Conservation (phyloP, 805 yeast genomes). For the Naumovozyma baii region DNA sequence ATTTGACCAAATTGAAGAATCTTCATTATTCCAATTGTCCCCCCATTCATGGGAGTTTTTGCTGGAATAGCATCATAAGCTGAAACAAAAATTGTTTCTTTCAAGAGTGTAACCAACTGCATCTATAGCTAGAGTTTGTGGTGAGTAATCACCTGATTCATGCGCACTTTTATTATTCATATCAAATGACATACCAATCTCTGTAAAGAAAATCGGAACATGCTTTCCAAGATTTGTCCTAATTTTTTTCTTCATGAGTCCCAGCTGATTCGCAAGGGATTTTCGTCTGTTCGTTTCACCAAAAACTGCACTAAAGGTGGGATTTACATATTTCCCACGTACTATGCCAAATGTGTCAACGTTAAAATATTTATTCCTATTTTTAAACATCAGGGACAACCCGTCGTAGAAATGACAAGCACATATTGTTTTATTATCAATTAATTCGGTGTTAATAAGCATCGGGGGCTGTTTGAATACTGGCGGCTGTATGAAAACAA, state of each 20-base stretch:
- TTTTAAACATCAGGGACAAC: constrained; percentile 80
- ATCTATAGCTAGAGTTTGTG: constrained; percentile 78
- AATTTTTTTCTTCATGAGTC: constrained; percentile 59
- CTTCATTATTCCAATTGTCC: constrained; percentile 90
- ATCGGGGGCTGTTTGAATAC: constrained; percentile 70
- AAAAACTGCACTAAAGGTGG: constrained; percentile 63
- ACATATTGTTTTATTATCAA: constrained; percentile 58
- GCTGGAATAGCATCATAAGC: constrained; percentile 79
- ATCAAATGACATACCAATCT: constrained; percentile 96
- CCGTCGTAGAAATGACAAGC: constrained; percentile 95
- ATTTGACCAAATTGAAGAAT: constrained; percentile 75
- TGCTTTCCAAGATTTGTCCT: constrained; percentile 45
- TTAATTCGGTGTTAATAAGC: constrained; percentile 40
- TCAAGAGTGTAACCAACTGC: constrained; percentile 75
- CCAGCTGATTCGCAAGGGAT: constrained; percentile 58
- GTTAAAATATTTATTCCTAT: constrained; percentile 75
- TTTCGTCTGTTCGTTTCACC: constrained; percentile 75
- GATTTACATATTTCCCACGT: constrained; percentile 65
- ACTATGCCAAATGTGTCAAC: constrained; percentile 86
- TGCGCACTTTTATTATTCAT: constrained; percentile 78
- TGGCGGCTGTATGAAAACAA: constrained; percentile 70
- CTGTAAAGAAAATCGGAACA: constrained; percentile 75
- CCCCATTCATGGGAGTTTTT: constrained; percentile 76
- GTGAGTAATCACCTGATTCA: constrained; percentile 49
- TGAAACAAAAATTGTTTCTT: constrained; percentile 56